Evolutionary conservation across 129 eudicot genomes (phyloP).

Genomic region (Gnaphalium uliginosum): DNA sequence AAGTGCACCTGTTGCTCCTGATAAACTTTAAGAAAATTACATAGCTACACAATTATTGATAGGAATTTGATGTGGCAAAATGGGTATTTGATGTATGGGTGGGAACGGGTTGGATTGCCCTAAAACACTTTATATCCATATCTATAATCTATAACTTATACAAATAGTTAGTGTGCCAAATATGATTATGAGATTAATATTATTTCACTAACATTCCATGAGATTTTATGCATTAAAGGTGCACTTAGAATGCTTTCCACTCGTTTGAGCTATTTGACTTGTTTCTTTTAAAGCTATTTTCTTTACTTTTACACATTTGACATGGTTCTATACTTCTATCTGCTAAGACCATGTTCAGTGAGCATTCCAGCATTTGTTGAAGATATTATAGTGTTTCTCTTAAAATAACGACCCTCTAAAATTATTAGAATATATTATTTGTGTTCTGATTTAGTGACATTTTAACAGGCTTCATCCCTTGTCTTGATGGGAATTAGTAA

Average conservation of each 20-base stretch:
- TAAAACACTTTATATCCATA: too few relatives aligned
- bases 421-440: neutral
- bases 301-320: too few relatives aligned
- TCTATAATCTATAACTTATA: neutral
- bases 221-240: neutral
- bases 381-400: neutral
- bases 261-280: too few relatives aligned
- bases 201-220: neutral
- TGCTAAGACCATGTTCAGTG: neutral
- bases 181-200: neutral
- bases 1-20: conserved; percentile 20
- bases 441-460: conserved; percentile 7
- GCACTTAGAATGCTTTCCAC: too few relatives aligned
- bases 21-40: neutral
- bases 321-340: neutral
- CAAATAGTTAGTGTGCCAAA: neutral
- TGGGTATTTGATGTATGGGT: neutral
- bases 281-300: too few relatives aligned
- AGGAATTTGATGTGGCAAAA: neutral
- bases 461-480: conserved; percentile 73
- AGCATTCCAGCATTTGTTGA: neutral
- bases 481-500: conserved; percentile 62
- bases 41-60: too few relatives aligned
- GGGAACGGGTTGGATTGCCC: neutral
- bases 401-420: neutral